A percentile compares a stretch with the other conserved stretches of the same genome.
Conservation (phyloP, 176 grass and related monocot species). For the Phoenix roebelenii region DNA sequence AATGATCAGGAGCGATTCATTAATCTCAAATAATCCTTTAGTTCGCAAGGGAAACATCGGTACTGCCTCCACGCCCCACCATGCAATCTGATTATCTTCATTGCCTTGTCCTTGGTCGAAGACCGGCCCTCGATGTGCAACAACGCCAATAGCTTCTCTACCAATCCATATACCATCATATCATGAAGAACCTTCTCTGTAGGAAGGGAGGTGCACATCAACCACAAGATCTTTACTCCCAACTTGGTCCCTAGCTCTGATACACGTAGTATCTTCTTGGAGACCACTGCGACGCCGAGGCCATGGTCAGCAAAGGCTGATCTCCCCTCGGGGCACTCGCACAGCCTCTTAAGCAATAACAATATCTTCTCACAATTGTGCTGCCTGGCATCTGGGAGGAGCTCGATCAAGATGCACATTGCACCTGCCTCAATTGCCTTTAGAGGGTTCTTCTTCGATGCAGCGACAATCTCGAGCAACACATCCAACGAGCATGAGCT, state of each 20-base stretch:
- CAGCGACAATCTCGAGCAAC: constrained; percentile 35
- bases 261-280: constrained; percentile 58
- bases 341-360: constrained; percentile 66
- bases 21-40: constrained; percentile 42
- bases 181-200: constrained; percentile 42
- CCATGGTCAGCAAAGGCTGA: constrained; percentile 58
- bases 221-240: constrained; percentile 64
- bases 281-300: constrained; percentile 43
- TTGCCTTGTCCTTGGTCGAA: constrained; percentile 57
- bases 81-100: constrained; percentile 44
- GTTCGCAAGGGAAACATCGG: constrained; percentile 57
- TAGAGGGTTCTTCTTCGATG: constrained; percentile 22
- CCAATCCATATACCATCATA: constrained; percentile 7
- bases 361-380: constrained; percentile 50
- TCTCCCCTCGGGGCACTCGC: constrained; percentile 60
- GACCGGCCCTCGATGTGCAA: constrained; percentile 40
- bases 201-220: constrained; percentile 35
- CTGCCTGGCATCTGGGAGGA: constrained; percentile 50
- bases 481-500: constrained; percentile 69
- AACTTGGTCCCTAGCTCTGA: constrained; percentile 65
- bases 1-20: not conserved
- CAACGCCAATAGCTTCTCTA: constrained; percentile 27
- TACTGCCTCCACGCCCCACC: constrained; percentile 57
- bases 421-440: constrained; percentile 64
- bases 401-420: constrained; percentile 55